Evolutionary conservation across 2,329 filamentous ascomycete species (phyloP), one percentile per base, ranked within the genome.

Genomic region (Sclerotinia glacialis): DNA sequence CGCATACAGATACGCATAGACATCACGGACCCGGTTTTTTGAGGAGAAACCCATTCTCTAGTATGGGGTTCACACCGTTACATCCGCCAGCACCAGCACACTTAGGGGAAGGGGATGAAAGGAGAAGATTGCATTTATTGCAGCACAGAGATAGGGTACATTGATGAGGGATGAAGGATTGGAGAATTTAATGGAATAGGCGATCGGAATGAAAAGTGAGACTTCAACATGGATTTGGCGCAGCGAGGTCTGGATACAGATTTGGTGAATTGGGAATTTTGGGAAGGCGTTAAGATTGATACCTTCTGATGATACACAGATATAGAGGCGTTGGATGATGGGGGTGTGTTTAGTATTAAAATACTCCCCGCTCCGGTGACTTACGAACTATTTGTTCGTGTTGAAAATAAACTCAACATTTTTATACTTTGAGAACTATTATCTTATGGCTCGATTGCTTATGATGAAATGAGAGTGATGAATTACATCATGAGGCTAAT

Each of bases 61-160:
- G 56, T 23, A 69, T 74, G 56, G 73, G 72, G n/a, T 73, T 75
- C 46, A 74, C 71, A 47, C 72, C 73, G 53, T 70, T 75, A n/a
- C 67, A 71, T 63, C 62, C 69, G 34, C 70, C 73, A 18, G 54
- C 70, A 47, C 58, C 70, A 28, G 65, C 59, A 34, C 67, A 70
- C 47, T 44, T 67, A 0, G 69, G 70, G 2, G 74, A 73, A 47
- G 61, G 66, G 1, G 74, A 75, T 34, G 72, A 74, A 54, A 66
- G 72, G 58, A 71, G 74, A 61, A 73, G 73, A 65, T 61, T 74
- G 54, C 69, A 72, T 56, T 60, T 74, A 8, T 67, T 75, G n/a
- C 72, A 72, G 52, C 70, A 67, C 54, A 69, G 72, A 67, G 73
- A 71, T 28, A 68, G 70, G 42, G 67, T 69, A 34, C 64, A 70